A percentile compares a stretch with the other conserved stretches of the same genome.
Evolutionary conservation across 192 early-diverging fungal species (phyloP).

Genomic region (Backusella westeae): DNA sequence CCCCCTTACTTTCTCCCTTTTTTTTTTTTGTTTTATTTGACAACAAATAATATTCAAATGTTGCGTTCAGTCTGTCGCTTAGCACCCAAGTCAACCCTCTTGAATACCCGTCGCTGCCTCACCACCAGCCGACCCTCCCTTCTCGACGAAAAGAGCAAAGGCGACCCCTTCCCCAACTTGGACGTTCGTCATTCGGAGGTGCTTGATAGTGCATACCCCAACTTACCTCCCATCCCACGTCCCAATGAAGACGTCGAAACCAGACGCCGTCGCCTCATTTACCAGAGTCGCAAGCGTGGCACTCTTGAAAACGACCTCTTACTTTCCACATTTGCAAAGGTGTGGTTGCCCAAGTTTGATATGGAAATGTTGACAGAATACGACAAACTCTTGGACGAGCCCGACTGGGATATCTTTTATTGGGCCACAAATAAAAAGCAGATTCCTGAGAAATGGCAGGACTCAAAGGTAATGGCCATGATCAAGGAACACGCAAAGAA

Average conservation of each 20-base stretch:
- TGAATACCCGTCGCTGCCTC: neutral
- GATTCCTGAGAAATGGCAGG: conserved; percentile 50
- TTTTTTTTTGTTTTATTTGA: neutral
- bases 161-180: conserved; percentile 38
- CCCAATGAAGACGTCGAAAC: conserved; percentile 62
- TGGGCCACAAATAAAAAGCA: conserved; percentile 75
- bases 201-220: conserved; percentile 28
- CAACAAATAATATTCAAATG: neutral
- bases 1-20: neutral
- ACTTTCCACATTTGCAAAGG: conserved; percentile 82
- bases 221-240: conserved; percentile 57
- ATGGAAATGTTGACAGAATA: conserved; percentile 66
- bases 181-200: conserved; percentile 32
- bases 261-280: conserved; percentile 81
- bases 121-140: neutral
- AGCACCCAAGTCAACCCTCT: neutral
- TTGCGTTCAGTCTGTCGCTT: neutral
- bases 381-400: conserved; percentile 80
- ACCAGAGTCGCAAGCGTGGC: conserved; percentile 88
- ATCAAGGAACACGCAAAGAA: conserved; percentile 80
- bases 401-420: conserved; percentile 98
- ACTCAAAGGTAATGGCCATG: conserved; percentile 54
- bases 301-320: conserved; percentile 93
- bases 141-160: neutral
- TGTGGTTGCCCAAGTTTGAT: conserved; percentile 53